Percentiles rank a stretch among this genome's conserved stretches.
Conservation (phyloP, 163 green algal species). For the Volvox carteri region DNA sequence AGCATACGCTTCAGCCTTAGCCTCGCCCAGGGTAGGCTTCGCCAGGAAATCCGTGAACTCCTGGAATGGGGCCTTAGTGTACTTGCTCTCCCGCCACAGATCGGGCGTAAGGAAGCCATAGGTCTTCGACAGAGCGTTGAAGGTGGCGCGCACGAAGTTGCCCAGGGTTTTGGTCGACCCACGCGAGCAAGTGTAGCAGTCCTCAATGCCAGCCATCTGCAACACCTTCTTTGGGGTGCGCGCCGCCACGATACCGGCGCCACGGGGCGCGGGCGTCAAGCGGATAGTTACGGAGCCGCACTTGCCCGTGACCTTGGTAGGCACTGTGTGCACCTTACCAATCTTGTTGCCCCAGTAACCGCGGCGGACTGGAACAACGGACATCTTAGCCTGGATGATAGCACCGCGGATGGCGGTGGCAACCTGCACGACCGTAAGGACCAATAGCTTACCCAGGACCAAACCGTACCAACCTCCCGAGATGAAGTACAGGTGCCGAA, state of each 20-base stretch:
- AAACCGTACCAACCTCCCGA: no score
- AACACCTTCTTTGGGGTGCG: constrained; percentile 99
- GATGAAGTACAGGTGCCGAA: no score
- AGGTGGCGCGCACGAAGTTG: constrained; percentile 99
- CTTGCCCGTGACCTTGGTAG: constrained; percentile 95
- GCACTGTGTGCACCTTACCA: constrained; percentile 95
- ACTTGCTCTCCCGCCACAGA: constrained; percentile 96
- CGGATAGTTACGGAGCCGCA: constrained; percentile 97
- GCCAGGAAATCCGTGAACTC: constrained; percentile 91
- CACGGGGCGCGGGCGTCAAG: constrained; percentile 96
- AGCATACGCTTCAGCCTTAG: constrained; percentile 65
- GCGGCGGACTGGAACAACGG: constrained; percentile 93
- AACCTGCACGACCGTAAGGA: constrained; percentile 72
- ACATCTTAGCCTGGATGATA: constrained; percentile 99
- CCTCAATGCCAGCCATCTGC: constrained; percentile 99
- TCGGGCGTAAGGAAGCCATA: constrained; percentile 99
- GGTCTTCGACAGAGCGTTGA: constrained; percentile 89
- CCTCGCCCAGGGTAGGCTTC: constrained; percentile 76
- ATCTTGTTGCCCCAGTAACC: constrained; percentile 99
- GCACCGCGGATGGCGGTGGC: constrained; percentile 97
- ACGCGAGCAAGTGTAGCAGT: constrained; percentile 98
- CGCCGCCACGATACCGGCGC: constrained; percentile 97
- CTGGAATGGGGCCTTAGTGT: constrained; percentile 90
- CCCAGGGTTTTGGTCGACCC: constrained; percentile 97
- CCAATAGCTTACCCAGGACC: no score